phyloP scores from a whole-genome alignment of 768 basidiomycete genomes.

The Russula brevipes region DNA sequence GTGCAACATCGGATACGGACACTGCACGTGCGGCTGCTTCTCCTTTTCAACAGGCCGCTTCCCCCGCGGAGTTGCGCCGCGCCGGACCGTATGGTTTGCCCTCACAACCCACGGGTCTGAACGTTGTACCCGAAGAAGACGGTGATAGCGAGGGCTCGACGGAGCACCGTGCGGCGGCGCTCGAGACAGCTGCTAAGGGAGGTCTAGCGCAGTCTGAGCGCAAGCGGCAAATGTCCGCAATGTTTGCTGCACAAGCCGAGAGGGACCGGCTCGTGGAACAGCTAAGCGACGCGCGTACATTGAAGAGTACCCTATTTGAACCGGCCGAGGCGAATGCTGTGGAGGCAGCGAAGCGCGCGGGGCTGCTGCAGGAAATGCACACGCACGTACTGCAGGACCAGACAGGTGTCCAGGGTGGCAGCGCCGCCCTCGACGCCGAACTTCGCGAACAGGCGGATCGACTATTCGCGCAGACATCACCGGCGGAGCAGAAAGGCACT shows the following conservation, averaged over 20 bases:
- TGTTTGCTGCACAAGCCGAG: constrained; percentile 56
- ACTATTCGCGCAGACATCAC: constrained; percentile 65
- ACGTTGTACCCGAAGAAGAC: constrained; percentile 46
- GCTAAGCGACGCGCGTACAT: constrained; percentile 60
- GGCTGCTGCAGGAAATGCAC: constrained; percentile 64
- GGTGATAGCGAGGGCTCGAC: constrained; percentile 44
- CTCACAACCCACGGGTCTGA: constrained; percentile 33
- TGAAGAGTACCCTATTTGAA: constrained; percentile 71
- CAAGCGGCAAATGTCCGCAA: constrained; percentile 59
- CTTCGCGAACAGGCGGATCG: constrained; percentile 74
- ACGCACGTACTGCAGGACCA: constrained; percentile 58
- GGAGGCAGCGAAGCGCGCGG: constrained; percentile 73
- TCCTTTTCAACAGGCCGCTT: constrained; percentile 42
- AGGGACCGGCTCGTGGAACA: constrained; percentile 71
- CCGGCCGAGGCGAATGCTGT: constrained; percentile 73
- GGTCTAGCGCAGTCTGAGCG: constrained; percentile 71
- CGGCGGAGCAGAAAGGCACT: constrained; percentile 71
- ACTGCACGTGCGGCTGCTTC: constrained; percentile 54
- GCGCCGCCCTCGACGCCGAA: constrained; percentile 49
- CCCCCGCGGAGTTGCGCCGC: background rate
- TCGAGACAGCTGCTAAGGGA: constrained; percentile 61
- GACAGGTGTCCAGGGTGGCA: constrained; percentile 62
- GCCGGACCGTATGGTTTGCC: constrained; percentile 37
- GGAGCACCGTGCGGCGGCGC: constrained; percentile 79
- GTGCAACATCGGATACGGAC: constrained; percentile 29